These are phyloP conservation scores for Dendrothele bispora DNA, from an alignment of 768 basidiomycete genomes.

Conservation along the genomic window DNA sequence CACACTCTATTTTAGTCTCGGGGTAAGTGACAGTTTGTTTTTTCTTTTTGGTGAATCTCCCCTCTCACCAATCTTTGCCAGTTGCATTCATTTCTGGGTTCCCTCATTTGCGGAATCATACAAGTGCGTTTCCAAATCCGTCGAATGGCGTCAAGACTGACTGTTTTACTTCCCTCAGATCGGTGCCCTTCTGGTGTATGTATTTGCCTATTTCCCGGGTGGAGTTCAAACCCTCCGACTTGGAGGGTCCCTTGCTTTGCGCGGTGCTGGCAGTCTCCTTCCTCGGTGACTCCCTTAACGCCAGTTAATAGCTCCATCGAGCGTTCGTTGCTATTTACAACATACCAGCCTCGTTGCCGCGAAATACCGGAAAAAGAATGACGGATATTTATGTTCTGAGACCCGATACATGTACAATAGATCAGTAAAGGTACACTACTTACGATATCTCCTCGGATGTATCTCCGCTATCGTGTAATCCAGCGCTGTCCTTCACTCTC, in stretches of 20 bases:
- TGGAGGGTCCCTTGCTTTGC: conserved; percentile 77
- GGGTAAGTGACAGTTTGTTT: conserved; percentile 48
- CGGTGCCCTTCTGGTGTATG: conserved; percentile 81
- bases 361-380: too few relatives aligned
- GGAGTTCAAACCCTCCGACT: conserved; percentile 79
- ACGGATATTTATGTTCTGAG: not conserved
- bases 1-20: conserved; percentile 91
- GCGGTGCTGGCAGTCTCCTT: conserved; percentile 80
- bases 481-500: conserved; percentile 63
- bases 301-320: not conserved
- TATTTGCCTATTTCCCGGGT: conserved; percentile 95
- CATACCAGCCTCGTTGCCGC: not conserved
- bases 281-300: conserved; percentile 53
- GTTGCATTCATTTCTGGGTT: conserved; percentile 85
- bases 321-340: not conserved
- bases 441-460: conserved; percentile 4
- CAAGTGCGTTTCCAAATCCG: conserved; percentile 47
- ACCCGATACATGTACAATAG: not conserved
- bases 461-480: conserved; percentile 42
- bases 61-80: conserved; percentile 27
- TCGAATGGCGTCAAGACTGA: not conserved
- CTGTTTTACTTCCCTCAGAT: conserved; percentile 43
- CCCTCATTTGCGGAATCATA: conserved; percentile 76
- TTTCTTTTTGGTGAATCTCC: not conserved
- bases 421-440: not conserved